Conservation (phyloP, 2,329 filamentous ascomycete species). For the Fusarium succisae region DNA sequence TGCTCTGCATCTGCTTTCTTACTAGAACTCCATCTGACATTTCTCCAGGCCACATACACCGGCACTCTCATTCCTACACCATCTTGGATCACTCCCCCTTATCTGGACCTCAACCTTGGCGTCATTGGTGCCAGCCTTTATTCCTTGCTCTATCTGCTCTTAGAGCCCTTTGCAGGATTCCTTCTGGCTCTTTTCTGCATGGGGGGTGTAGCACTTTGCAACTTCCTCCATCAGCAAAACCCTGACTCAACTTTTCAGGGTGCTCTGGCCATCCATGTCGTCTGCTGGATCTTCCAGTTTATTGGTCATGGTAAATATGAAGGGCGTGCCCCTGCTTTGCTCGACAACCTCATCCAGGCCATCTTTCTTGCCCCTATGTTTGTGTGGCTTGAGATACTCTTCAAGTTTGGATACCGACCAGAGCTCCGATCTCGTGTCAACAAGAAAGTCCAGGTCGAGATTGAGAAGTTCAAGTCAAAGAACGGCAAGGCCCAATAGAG, state of each 20-base stretch:
- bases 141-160: slow-evolving; percentile 83
- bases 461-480: slow-evolving; percentile 75
- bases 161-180: slow-evolving; percentile 92
- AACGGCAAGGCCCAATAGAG: slow-evolving; percentile 62
- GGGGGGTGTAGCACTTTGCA: slow-evolving; percentile 76
- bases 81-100: slow-evolving; percentile 72
- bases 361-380: slow-evolving; percentile 94
- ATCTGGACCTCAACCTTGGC: slow-evolving; percentile 72
- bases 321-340: slow-evolving; percentile 83
- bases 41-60: slow-evolving; percentile 66
- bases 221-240: slow-evolving; percentile 73
- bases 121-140: slow-evolving; percentile 75
- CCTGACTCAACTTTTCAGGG: slow-evolving; percentile 59
- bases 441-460: slow-evolving; percentile 77
- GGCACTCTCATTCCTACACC: slow-evolving; percentile 72
- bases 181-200: slow-evolving; percentile 80
- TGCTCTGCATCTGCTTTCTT: not conserved
- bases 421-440: slow-evolving; percentile 86
- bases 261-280: slow-evolving; percentile 74
- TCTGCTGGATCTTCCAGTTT: slow-evolving; percentile 90
- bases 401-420: slow-evolving; percentile 87
- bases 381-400: slow-evolving; percentile 95
- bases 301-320: slow-evolving; percentile 91
- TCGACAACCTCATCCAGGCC: slow-evolving; percentile 93
- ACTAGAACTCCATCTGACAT: slow-evolving; percentile 1